These are phyloP conservation scores for Pseudozyma pruni DNA, from an alignment of 1,284 basidiomycete species.

Conservation along the genomic window DNA sequence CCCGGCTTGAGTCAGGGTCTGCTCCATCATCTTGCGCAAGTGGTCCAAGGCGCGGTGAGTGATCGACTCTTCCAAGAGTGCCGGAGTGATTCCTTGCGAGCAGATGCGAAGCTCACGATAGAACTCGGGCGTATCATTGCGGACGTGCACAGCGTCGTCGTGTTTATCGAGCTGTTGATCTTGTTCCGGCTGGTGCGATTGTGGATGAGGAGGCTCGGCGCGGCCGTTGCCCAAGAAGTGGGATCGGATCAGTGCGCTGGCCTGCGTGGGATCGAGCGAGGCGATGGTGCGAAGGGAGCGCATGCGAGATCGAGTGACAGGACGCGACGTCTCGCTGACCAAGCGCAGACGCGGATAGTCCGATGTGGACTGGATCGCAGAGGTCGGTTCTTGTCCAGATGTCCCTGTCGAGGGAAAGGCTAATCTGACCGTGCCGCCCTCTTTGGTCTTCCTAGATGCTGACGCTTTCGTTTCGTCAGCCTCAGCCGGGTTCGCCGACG, in stretches of 20 bases:
- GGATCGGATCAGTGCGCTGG: constrained; percentile 35
- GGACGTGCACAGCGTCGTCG: constrained; percentile 10
- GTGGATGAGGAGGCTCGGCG: constrained; percentile 24
- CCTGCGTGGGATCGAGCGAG: constrained; percentile 38
- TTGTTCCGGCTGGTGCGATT: constrained; percentile 2
- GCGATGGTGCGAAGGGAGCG: constrained; percentile 46
- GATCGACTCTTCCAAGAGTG: constrained; percentile 44
- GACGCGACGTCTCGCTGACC: constrained; percentile 40
- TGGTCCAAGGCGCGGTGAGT: constrained; percentile 44
- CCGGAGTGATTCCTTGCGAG: constrained; percentile 45
- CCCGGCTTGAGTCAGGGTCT: constrained; percentile 51
- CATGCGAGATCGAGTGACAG: constrained; percentile 33
- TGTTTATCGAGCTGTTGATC: constrained; percentile 7
- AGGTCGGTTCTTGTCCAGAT: constrained; percentile 12
- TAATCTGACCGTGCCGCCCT: constrained; percentile 5
- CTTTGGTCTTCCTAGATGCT: constrained; percentile 8
- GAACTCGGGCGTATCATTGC: constrained; percentile 30
- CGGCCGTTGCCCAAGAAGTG: constrained; percentile 33
- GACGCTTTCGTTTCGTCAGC: neutral
- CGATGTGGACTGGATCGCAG: constrained; percentile 44
- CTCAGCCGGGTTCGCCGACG: constrained; percentile 6
- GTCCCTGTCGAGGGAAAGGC: constrained; percentile 26
- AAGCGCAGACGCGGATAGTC: constrained; percentile 48
- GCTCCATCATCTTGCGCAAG: constrained; percentile 60
- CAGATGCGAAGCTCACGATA: constrained; percentile 46